Conservation (phyloP, 2,329 filamentous ascomycete species). For the Coniochaeta sp. region DNA sequence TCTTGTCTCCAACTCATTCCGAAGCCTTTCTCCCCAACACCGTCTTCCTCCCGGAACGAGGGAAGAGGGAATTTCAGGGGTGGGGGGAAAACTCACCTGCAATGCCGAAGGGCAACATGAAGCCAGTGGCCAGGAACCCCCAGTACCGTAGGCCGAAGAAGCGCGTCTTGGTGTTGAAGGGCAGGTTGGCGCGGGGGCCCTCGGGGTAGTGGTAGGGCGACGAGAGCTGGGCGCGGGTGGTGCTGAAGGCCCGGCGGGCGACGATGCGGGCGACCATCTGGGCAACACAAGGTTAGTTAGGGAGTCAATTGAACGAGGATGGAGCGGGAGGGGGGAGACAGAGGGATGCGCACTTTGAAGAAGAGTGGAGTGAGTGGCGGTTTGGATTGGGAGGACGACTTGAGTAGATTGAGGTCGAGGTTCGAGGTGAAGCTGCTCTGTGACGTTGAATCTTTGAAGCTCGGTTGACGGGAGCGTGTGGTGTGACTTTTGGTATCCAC, state of each 20-base stretch:
- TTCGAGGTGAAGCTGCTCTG: slow-evolving; percentile 6
- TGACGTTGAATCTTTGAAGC: slow-evolving; percentile 10
- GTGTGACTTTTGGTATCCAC: slow-evolving; percentile 2
- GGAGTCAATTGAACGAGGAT: too few relatives aligned
- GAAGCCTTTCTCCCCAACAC: too few relatives aligned
- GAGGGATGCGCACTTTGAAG: slow-evolving; percentile 5
- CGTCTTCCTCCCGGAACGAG: too few relatives aligned
- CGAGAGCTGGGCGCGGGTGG: slow-evolving; percentile 73
- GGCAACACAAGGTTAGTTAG: slow-evolving; percentile 12
- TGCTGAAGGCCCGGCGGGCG: slow-evolving; percentile 88
- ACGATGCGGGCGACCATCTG: slow-evolving; percentile 67
- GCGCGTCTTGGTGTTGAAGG: slow-evolving; percentile 91
- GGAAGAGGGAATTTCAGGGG: too few relatives aligned
- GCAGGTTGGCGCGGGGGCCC: slow-evolving; percentile 88
- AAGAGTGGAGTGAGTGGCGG: background rate
- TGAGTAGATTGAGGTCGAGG: slow-evolving; percentile 1
- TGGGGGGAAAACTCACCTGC: slow-evolving; percentile 39
- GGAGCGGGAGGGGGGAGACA: background rate
- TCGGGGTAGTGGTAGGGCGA: slow-evolving; percentile 98
- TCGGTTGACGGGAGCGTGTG: slow-evolving; percentile 3
- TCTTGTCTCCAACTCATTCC: too few relatives aligned
- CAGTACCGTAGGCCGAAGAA: slow-evolving; percentile 82
- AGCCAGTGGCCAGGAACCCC: slow-evolving; percentile 54
- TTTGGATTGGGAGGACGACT: background rate
- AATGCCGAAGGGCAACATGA: slow-evolving; percentile 58